Conservation (phyloP, 805 yeast genomes). For the Barnettozyma californica region DNA sequence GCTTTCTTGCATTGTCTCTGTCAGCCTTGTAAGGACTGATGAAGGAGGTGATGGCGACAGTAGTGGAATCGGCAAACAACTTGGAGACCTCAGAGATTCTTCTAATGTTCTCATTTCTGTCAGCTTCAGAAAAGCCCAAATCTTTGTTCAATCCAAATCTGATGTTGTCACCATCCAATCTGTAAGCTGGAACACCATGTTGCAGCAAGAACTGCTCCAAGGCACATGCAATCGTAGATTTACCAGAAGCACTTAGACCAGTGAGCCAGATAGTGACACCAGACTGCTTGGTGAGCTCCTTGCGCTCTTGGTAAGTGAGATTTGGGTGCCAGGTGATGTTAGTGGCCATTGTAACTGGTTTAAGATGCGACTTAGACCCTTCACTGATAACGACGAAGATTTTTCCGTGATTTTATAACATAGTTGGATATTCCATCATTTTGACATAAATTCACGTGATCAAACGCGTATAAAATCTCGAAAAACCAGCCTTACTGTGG, state of each 20-base stretch:
- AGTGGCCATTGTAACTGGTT: slow-evolving; percentile 63
- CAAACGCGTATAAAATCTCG: background rate
- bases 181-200: slow-evolving; percentile 67
- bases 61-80: slow-evolving; percentile 88
- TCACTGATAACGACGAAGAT: background rate
- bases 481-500: slow-evolving; percentile 10
- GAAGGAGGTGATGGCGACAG: slow-evolving; percentile 84
- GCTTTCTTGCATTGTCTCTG: slow-evolving; percentile 77
- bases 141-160: slow-evolving; percentile 95
- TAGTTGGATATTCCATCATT: background rate
- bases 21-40: slow-evolving; percentile 88
- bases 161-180: slow-evolving; percentile 92
- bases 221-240: slow-evolving; percentile 89
- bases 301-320: slow-evolving; percentile 78
- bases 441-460: slow-evolving; percentile 28
- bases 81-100: slow-evolving; percentile 93
- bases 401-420: background rate
- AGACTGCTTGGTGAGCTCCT: slow-evolving; percentile 61
- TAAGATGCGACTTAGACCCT: background rate
- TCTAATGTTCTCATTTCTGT: slow-evolving; percentile 91
- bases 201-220: slow-evolving; percentile 77
- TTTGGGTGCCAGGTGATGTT: slow-evolving; percentile 97
- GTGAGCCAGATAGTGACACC: slow-evolving; percentile 96
- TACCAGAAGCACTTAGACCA: slow-evolving; percentile 93
- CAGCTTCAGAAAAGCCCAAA: slow-evolving; percentile 85